These are phyloP conservation scores for Fusarium avenaceum DNA, from an alignment of 2,329 filamentous ascomycete genomes.

Conservation along the genomic window DNA sequence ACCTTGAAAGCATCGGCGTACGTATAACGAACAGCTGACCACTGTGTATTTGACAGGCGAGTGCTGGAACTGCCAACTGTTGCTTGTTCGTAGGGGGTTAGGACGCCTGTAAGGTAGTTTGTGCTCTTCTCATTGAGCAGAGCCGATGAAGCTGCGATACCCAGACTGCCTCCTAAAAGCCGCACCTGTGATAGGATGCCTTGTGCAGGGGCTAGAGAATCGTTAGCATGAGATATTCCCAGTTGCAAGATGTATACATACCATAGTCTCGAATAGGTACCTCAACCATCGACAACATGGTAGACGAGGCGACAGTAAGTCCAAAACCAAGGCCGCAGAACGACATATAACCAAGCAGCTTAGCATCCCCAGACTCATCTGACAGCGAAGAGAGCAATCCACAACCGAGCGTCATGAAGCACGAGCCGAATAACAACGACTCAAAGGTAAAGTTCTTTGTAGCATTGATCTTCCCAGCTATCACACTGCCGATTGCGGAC, in stretches of 20 bases:
- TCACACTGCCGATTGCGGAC: constrained; percentile 60
- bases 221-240: constrained; percentile 32
- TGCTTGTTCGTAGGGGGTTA: constrained; percentile 50
- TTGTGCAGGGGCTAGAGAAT: constrained; percentile 61
- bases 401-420: constrained; percentile 62
- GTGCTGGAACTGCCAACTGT: constrained; percentile 42
- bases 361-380: constrained; percentile 56
- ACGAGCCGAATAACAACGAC: constrained; percentile 59
- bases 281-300: constrained; percentile 60
- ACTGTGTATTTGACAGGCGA: constrained; percentile 49
- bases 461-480: constrained; percentile 59
- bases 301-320: constrained; percentile 61
- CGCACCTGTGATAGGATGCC: constrained; percentile 66
- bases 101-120: constrained; percentile 47
- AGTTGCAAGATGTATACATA: constrained; percentile 40
- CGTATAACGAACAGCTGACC: constrained; percentile 52
- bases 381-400: constrained; percentile 59
- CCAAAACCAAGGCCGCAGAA: constrained; percentile 69
- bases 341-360: constrained; percentile 63
- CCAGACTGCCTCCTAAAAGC: constrained; percentile 67
- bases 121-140: constrained; percentile 55
- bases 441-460: constrained; percentile 59
- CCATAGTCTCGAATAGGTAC: constrained; percentile 62
- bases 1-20: constrained; percentile 61
- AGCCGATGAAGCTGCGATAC: constrained; percentile 66